Conservation (phyloP, 164 flowering plant genomes). For the Vitis rupestris region DNA sequence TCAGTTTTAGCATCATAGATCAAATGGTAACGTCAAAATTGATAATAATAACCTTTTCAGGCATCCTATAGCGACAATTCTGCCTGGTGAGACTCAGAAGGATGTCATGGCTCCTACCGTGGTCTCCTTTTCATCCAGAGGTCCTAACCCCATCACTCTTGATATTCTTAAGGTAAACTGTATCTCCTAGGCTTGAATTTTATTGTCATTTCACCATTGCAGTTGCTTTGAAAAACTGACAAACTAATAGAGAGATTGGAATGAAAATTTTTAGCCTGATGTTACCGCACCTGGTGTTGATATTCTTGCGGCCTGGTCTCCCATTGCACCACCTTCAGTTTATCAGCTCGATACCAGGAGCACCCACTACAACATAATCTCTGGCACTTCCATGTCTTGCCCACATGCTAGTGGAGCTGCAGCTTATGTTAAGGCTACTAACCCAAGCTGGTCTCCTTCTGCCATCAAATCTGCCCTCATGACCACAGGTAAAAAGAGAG, state of each 20-base stretch:
- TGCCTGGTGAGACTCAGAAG: slow-evolving; percentile 12
- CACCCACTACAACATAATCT: slow-evolving; percentile 6
- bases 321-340: neutral
- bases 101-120: slow-evolving; percentile 17
- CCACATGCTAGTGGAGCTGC: slow-evolving; percentile 19
- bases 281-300: slow-evolving; percentile 25
- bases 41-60: too few species aligned
- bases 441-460: slow-evolving; percentile 17
- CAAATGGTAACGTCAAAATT: too few species aligned
- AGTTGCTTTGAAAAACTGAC: neutral
- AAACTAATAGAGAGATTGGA: neutral
- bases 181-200: neutral
- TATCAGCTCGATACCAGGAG: neutral
- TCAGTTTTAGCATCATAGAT: too few species aligned
- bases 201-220: neutral
- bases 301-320: slow-evolving; percentile 27
- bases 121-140: slow-evolving; percentile 4
- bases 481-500: slow-evolving; percentile 13
- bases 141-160: slow-evolving; percentile 6
- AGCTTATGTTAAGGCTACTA: slow-evolving; percentile 10
- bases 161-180: slow-evolving; percentile 20
- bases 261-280: slow-evolving; percentile 19
- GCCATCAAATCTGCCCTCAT: slow-evolving; percentile 7
- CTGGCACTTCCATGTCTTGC: slow-evolving; percentile 24
- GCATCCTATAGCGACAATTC: slow-evolving; percentile 12